These are phyloP conservation scores for Argentina anserina DNA, from an alignment of 306 rosid species.

Conservation along the genomic window DNA sequence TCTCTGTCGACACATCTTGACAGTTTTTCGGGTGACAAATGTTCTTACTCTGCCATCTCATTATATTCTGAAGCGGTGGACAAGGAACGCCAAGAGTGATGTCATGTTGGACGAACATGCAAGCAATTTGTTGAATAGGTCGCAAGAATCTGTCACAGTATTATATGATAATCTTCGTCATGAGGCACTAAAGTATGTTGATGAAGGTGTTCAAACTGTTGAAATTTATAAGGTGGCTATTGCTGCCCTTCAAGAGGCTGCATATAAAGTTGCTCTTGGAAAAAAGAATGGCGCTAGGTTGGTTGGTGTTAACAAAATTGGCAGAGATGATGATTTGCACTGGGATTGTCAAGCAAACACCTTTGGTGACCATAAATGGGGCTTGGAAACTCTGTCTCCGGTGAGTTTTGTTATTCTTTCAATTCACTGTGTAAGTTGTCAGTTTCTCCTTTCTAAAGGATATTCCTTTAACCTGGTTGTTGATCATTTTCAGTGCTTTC, in stretches of 20 bases:
- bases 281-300: constrained; percentile 11
- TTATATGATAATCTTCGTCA: constrained; percentile 29
- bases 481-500: neutral
- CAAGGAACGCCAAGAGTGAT: constrained; percentile 39
- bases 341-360: constrained; percentile 16
- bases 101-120: constrained; percentile 26
- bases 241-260: constrained; percentile 28
- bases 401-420: constrained; percentile 17
- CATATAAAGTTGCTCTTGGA: constrained; percentile 24
- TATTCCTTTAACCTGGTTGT: neutral
- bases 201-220: constrained; percentile 19
- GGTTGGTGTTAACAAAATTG: constrained; percentile 4
- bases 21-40: constrained; percentile 39
- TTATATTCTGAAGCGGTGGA: constrained; percentile 33
- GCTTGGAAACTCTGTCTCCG: constrained; percentile 9
- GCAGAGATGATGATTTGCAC: neutral
- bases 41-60: constrained; percentile 36
- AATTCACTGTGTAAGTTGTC: neutral
- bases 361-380: constrained; percentile 3
- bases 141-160: constrained; percentile 21
- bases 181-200: constrained; percentile 32
- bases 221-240: constrained; percentile 26
- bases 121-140: constrained; percentile 17
- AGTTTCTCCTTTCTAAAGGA: neutral
- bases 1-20: constrained; percentile 36